Evolutionary conservation across 495 filamentous ascomycete genomes (phyloP).

Genomic region (Talaromyces proteolyticus): DNA sequence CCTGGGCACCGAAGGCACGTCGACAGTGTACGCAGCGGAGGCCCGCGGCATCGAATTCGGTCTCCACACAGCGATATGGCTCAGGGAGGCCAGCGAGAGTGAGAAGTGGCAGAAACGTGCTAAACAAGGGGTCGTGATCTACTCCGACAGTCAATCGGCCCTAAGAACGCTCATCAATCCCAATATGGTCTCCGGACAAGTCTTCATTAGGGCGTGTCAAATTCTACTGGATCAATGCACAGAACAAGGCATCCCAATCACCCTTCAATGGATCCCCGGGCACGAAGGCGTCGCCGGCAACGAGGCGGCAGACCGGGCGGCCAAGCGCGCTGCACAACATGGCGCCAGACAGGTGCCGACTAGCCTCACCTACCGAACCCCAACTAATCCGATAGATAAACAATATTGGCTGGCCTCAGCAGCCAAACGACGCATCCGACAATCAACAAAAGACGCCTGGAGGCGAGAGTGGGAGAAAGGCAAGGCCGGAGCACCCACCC

Average conservation of each 20-base stretch:
- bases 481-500: constrained; percentile 4
- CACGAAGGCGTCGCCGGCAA: constrained; percentile 11
- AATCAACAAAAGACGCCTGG: constrained; percentile 1
- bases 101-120: neutral
- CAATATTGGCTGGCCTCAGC: constrained; percentile 3
- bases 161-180: constrained; percentile 2
- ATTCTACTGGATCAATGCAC: neutral
- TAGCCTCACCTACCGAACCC: neutral
- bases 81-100: neutral
- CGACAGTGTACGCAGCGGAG: constrained; percentile 7
- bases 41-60: neutral
- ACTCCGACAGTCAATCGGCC: constrained; percentile 6
- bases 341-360: neutral
- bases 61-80: neutral
- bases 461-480: constrained; percentile 1
- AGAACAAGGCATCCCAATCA: neutral
- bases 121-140: neutral
- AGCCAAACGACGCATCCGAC: constrained; percentile 5
- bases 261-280: constrained; percentile 10
- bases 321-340: neutral
- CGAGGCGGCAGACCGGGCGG: constrained; percentile 11
- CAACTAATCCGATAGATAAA: neutral
- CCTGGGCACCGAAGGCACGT: constrained; percentile 3
- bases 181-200: neutral
- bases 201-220: neutral